Conservation (phyloP, 306 rosid species). For the Prunus padus region DNA sequence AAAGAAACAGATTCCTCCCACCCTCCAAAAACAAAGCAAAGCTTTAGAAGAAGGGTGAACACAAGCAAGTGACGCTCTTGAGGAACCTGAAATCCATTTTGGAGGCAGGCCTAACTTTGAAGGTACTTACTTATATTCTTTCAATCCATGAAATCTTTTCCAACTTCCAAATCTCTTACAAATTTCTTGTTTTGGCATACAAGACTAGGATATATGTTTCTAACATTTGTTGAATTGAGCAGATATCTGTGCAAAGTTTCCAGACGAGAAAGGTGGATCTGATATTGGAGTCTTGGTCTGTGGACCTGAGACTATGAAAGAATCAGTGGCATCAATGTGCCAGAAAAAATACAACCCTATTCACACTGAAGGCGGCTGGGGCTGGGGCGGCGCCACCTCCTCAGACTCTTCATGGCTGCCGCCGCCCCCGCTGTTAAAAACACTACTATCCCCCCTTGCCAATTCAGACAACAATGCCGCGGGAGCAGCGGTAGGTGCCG, state of each 20-base stretch:
- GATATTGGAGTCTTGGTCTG: constrained; percentile 68
- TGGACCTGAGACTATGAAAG: constrained; percentile 84
- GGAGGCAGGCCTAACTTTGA: constrained; percentile 75
- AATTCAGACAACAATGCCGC: constrained; percentile 48
- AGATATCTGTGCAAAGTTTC: constrained; percentile 55
- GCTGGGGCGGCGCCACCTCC: constrained; percentile 21
- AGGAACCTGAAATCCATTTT: constrained; percentile 73
- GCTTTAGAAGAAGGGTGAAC: constrained; percentile 39
- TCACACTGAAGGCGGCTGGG: constrained; percentile 24
- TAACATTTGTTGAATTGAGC: constrained; percentile 26
- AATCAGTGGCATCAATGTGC: constrained; percentile 56
- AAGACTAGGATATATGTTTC: not conserved
- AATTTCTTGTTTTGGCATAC: not conserved
- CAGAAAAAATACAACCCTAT: constrained; percentile 29
- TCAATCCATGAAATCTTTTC: not conserved
- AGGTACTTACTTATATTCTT: constrained; percentile 41
- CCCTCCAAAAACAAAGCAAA: constrained; percentile 31
- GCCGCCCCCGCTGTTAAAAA: not conserved
- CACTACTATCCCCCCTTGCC: constrained; percentile 27
- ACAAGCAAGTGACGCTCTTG: constrained; percentile 46
- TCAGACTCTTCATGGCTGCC: not conserved
- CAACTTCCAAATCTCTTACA: not conserved
- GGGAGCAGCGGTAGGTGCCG: constrained; percentile 31
- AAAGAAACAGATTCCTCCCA: constrained; percentile 46
- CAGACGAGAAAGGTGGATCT: constrained; percentile 45